Percentiles rank a stretch among this genome's conserved stretches.
Conservation (phyloP, 176 grass and related monocot genomes). For the Alloteropsis semialata region DNA sequence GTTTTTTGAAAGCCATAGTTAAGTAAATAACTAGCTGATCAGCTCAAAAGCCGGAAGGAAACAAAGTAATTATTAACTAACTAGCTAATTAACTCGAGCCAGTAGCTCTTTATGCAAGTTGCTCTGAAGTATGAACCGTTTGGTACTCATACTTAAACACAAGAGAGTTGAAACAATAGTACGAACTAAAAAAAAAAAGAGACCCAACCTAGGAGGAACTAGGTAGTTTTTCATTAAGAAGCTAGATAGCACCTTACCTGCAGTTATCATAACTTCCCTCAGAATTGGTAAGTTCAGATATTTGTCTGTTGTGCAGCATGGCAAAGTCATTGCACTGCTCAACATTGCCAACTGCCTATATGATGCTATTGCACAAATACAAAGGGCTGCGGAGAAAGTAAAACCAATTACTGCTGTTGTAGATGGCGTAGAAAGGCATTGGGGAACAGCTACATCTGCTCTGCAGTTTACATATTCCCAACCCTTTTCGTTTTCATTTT, state of each 20-base stretch:
- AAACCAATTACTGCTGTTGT: slow-evolving; percentile 92
- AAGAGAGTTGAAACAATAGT: too few relatives aligned
- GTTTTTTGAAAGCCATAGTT: too few relatives aligned
- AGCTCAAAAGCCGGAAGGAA: too few relatives aligned
- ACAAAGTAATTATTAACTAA: too few relatives aligned
- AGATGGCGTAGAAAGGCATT: slow-evolving; percentile 93
- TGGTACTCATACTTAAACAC: too few relatives aligned
- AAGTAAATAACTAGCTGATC: too few relatives aligned
- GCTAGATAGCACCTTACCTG: not conserved
- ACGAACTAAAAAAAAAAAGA: too few relatives aligned
- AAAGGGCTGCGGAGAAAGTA: slow-evolving; percentile 98
- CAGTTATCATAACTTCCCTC: not conserved
- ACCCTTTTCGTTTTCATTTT: not conserved
- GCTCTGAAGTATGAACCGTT: too few relatives aligned
- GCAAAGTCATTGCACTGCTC: slow-evolving; percentile 89
- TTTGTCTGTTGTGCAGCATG: slow-evolving; percentile 86
- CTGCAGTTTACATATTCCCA: slow-evolving; percentile 20
- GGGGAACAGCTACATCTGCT: slow-evolving; percentile 82
- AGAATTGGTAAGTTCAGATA: slow-evolving; percentile 90
- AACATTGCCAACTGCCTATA: slow-evolving; percentile 99
- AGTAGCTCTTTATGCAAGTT: too few relatives aligned
- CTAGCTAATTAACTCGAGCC: too few relatives aligned
- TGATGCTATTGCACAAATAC: slow-evolving; percentile 95
- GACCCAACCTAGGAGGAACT: too few relatives aligned
- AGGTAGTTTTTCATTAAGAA: too few relatives aligned